A percentile compares a stretch with the other conserved stretches of the same genome.
Conservation (phyloP, 257 asterid species). For the Penstemon davidsonii region DNA sequence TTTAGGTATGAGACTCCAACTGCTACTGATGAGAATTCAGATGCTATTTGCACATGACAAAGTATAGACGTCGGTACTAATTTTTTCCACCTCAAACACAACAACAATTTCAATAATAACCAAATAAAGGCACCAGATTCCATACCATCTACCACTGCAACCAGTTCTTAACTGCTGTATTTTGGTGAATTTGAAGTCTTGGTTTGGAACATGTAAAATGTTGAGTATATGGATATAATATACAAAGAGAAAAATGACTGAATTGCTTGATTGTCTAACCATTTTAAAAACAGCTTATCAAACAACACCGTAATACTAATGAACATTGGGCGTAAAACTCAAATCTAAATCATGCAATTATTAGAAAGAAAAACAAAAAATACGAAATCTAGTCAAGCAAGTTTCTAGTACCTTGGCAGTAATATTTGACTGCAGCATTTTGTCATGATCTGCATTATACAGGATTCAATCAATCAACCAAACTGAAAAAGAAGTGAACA, state of each 20-base stretch:
- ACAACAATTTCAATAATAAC: not conserved
- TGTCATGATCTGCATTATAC: conserved; percentile 53
- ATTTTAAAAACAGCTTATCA: not conserved
- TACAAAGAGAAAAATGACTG: not conserved
- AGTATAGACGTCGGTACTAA: not conserved
- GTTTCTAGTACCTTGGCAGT: conserved; percentile 44
- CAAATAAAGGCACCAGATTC: not conserved
- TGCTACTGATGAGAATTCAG: not conserved
- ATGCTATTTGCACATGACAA: too few relatives aligned
- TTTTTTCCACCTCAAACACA: not conserved
- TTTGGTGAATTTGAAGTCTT: not conserved
- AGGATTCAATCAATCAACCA: conserved; percentile 27
- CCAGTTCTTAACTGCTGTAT: not conserved
- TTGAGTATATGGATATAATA: too few relatives aligned
- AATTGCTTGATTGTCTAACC: not conserved
- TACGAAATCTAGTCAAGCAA: conserved; percentile 1
- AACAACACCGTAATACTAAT: not conserved
- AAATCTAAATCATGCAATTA: conserved; percentile 8
- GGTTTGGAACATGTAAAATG: too few relatives aligned
- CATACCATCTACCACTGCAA: not conserved
- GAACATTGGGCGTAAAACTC: not conserved
- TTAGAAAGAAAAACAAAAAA: not conserved
- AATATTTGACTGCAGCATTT: conserved; percentile 33
- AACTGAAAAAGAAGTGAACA: conserved; percentile 1
- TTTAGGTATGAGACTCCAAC: not conserved